Base-by-base conservation (phyloP, 805 yeast species). In the Saccharomycopsis vini region DNA sequence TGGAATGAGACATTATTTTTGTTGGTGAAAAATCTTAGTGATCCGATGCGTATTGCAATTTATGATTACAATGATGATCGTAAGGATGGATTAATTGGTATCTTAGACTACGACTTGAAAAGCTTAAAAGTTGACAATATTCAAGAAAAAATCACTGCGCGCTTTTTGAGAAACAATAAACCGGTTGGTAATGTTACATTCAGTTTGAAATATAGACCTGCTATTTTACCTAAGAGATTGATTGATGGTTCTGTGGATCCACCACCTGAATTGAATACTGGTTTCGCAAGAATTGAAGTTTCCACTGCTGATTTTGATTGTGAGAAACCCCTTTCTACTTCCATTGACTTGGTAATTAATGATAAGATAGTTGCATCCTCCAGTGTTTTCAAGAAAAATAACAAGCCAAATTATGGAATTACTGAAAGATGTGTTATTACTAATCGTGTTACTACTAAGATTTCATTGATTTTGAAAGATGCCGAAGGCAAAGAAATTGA, bases 191-290 rank as follows among this genome's bases (percentile, higher is more conserved):
- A 72, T 39, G 64, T 92, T 35, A 62, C 61, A 4, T 85, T 79
- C 59, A 88, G 84, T 50, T 69, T 84, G 53, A 76, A 77, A 50
- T 84, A 73, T 66, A 78, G 79, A 71, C 92, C 95, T 33, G 80
- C 92, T 12, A 64, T 87, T 49, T 66, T 65, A 46, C 58, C 64
- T 69, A 75, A 63, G 69, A 76, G 45, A 61, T 68, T 53, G 65
- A 74, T 85, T 3, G 95, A 87, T 61, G 96, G 96, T 40, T 80
- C 89, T 2, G 69, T 73, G 43, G 80, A 78, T 52, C 87, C 94
- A 39, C 84, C 94, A 37, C 95, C 95, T 36, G 96, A 87, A 52
- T 75, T 86, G 59, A 90, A 90, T 64, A 87, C 97, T 13, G 99
- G 99, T 71, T 79, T 94, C 54, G 77, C 81, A 18, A 72, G 79